Percentiles rank a stretch among this genome's conserved stretches.
These are phyloP conservation scores for Alternaria gaisen DNA, from an alignment of 2,329 filamentous ascomycete genomes.

Conservation along the genomic window DNA sequence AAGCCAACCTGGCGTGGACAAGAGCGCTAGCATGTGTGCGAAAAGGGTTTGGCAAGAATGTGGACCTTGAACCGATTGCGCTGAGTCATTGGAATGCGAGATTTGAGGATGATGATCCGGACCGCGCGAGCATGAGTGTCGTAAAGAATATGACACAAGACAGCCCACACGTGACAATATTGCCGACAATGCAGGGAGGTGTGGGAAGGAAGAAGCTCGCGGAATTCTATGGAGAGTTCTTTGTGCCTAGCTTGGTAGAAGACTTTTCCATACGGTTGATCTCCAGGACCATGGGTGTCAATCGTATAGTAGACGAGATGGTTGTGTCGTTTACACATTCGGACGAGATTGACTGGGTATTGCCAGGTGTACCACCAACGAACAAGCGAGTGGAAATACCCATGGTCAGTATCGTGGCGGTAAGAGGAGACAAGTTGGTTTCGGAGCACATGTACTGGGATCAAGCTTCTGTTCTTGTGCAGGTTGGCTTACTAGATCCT, in stretches of 20 bases:
- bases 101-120: constrained; percentile 43
- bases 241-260: constrained; percentile 63
- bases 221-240: constrained; percentile 65
- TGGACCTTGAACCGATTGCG: constrained; percentile 46
- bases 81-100: constrained; percentile 47
- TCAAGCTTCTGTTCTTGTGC: constrained; percentile 65
- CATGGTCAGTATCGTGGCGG: constrained; percentile 64
- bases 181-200: constrained; percentile 57
- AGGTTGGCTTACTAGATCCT: constrained; percentile 64
- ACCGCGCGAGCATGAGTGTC: constrained; percentile 41
- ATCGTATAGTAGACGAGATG: constrained; percentile 68
- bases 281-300: constrained; percentile 64
- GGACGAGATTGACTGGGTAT: constrained; percentile 65
- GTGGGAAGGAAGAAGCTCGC: constrained; percentile 54
- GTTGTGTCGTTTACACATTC: constrained; percentile 65
- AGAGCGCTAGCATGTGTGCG: constrained; percentile 51
- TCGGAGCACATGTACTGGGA: constrained; percentile 69
- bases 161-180: constrained; percentile 47
- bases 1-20: constrained; percentile 55
- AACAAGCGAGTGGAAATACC: constrained; percentile 64
- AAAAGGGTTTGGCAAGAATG: constrained; percentile 49
- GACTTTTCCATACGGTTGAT: constrained; percentile 63
- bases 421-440: constrained; percentile 62
- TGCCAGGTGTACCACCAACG: constrained; percentile 66
- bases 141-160: constrained; percentile 46